These are phyloP conservation scores for Venturia oleaginea DNA, from an alignment of 2,329 filamentous ascomycete genomes.

Conservation along the genomic window DNA sequence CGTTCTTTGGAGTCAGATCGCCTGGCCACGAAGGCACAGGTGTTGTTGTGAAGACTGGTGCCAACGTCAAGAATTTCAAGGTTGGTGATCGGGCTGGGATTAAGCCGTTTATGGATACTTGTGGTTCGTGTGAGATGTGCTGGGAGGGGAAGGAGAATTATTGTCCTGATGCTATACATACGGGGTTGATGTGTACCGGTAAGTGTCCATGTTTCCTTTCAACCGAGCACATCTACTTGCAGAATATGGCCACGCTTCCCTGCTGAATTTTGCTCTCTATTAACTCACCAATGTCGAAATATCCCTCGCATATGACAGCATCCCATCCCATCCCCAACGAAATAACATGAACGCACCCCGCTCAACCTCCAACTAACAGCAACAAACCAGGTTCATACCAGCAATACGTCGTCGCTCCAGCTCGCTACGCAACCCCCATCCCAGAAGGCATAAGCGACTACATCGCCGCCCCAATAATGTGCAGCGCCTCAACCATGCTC, in stretches of 20 bases:
- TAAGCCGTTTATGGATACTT: slow-evolving; percentile 44
- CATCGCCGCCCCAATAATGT: slow-evolving; percentile 48
- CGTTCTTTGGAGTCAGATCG: slow-evolving; percentile 33
- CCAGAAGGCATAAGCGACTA: slow-evolving; percentile 47
- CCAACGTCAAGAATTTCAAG: slow-evolving; percentile 40
- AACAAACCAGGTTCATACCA: slow-evolving; percentile 41
- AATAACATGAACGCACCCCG: too few relatives aligned
- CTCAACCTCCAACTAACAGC: too few relatives aligned
- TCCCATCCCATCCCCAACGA: too few relatives aligned
- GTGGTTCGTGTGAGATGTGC: slow-evolving; percentile 41
- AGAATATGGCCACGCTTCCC: too few relatives aligned
- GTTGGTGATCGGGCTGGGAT: slow-evolving; percentile 45
- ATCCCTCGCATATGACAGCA: too few relatives aligned
- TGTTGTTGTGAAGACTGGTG: slow-evolving; percentile 44
- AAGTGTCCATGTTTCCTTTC: not conserved
- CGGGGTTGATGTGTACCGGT: slow-evolving; percentile 30
- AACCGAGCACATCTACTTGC: not conserved
- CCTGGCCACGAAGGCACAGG: slow-evolving; percentile 50
- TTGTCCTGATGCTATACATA: slow-evolving; percentile 37
- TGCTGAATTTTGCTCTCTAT: too few relatives aligned
- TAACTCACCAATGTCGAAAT: too few relatives aligned
- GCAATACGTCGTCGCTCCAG: slow-evolving; percentile 49
- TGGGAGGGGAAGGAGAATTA: slow-evolving; percentile 46
- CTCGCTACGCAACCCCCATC: slow-evolving; percentile 45
- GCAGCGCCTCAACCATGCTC: slow-evolving; percentile 49